Conservation (phyloP, 2,329 filamentous ascomycete species). For the Fusarium nanum region DNA sequence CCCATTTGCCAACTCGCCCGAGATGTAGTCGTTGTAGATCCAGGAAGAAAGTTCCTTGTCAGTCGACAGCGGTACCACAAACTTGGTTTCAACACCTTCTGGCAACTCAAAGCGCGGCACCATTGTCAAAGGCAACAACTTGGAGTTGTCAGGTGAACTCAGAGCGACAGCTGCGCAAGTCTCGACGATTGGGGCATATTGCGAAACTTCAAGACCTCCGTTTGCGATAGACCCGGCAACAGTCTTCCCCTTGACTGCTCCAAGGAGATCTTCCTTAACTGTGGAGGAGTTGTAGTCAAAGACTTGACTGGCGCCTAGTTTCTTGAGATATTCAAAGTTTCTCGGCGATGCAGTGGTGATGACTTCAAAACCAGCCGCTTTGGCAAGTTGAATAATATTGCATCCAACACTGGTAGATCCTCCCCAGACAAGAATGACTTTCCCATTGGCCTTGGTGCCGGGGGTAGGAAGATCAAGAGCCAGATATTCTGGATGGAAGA, state of each 20-base stretch:
- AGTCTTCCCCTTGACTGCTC: background rate
- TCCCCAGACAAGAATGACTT: conserved; percentile 11
- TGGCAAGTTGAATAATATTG: conserved; percentile 15
- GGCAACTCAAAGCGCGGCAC: conserved; percentile 5
- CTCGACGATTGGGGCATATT: conserved; percentile 5
- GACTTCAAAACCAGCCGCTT: conserved; percentile 19
- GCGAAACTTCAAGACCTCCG: background rate
- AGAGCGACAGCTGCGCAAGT: conserved; percentile 17
- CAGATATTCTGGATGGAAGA: conserved; percentile 21
- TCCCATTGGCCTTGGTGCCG: background rate
- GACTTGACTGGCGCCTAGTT: conserved; percentile 9
- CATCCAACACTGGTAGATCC: conserved; percentile 25
- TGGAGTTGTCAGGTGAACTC: conserved; percentile 8
- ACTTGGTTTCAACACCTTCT: conserved; percentile 14
- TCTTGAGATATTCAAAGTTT: conserved; percentile 21
- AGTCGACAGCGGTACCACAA: conserved; percentile 4
- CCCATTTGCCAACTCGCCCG: background rate
- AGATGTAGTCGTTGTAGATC: conserved; percentile 8
- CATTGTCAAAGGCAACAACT: conserved; percentile 13
- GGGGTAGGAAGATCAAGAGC: conserved; percentile 4
- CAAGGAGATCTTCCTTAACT: background rate
- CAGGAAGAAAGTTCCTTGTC: conserved; percentile 8
- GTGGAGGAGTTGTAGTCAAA: conserved; percentile 5
- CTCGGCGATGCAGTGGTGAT: conserved; percentile 11
- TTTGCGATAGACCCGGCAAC: conserved; percentile 17